Conservation (phyloP, 805 yeast genomes). For the Saturnispora diversa region DNA sequence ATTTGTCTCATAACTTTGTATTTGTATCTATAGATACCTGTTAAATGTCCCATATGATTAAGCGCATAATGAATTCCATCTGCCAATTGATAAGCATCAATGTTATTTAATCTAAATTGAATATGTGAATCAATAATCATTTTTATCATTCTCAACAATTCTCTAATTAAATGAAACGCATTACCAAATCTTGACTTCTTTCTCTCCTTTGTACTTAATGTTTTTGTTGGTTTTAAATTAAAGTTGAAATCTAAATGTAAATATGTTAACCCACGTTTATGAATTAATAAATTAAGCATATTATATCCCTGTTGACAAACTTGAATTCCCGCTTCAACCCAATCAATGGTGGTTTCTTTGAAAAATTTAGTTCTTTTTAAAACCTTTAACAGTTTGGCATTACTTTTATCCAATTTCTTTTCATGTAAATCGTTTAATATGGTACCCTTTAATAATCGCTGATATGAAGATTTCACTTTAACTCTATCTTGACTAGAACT, state of each 20-base stretch:
- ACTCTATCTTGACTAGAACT: conserved; percentile 49
- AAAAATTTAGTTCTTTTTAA: conserved; percentile 78
- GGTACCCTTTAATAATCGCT: conserved; percentile 69
- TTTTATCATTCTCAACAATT: conserved; percentile 75
- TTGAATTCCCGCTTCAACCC: conserved; percentile 98
- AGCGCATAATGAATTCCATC: conserved; percentile 88
- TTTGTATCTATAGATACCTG: conserved; percentile 94
- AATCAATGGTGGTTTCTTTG: conserved; percentile 85
- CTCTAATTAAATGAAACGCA: conserved; percentile 90
- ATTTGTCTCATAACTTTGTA: conserved; percentile 98
- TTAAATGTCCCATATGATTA: conserved; percentile 90
- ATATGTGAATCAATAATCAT: conserved; percentile 90
- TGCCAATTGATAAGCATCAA: conserved; percentile 89
- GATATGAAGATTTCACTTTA: conserved; percentile 82
- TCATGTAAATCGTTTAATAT: conserved; percentile 66
- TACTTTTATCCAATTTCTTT: conserved; percentile 36
- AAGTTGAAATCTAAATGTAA: conserved; percentile 92
- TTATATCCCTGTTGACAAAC: conserved; percentile 89
- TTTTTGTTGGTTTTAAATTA: conserved; percentile 92
- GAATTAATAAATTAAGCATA: conserved; percentile 84
- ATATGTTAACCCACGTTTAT: conserved; percentile 83
- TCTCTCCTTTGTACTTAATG: conserved; percentile 91
- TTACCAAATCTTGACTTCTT: conserved; percentile 94
- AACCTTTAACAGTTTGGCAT: conserved; percentile 52
- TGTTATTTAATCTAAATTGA: conserved; percentile 80